phyloP scores from a whole-genome alignment of 2,329 filamentous ascomycete genomes.

The Chrysoporthe cubensis region DNA sequence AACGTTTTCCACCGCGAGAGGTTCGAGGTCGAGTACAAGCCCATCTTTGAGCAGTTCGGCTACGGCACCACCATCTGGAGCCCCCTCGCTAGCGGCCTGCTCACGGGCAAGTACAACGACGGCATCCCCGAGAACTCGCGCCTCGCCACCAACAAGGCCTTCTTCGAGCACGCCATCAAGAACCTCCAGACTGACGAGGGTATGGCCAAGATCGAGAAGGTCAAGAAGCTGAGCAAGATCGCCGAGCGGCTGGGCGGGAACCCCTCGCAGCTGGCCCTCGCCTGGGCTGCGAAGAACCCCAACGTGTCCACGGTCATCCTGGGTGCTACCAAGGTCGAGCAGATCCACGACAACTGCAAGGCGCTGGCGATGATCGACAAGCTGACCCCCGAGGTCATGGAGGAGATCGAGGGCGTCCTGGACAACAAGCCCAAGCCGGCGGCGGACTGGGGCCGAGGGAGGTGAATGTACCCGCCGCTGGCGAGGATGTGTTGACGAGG shows the following conservation, averaged over 20 bases:
- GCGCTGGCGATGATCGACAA: constrained; percentile 57
- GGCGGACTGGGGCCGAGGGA: constrained; percentile 32
- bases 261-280: constrained; percentile 59
- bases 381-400: constrained; percentile 62
- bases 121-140: constrained; percentile 64
- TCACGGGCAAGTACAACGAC: constrained; percentile 68
- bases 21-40: constrained; percentile 64
- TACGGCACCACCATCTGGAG: constrained; percentile 60
- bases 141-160: constrained; percentile 59
- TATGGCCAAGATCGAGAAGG: constrained; percentile 55
- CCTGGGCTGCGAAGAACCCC: constrained; percentile 66
- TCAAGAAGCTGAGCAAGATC: constrained; percentile 63
- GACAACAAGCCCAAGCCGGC: constrained; percentile 37
- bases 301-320: constrained; percentile 66
- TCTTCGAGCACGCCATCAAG: constrained; percentile 56
- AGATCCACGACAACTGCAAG: constrained; percentile 63
- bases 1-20: constrained; percentile 64
- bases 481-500: not conserved
- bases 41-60: constrained; percentile 58
- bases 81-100: constrained; percentile 58
- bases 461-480: constrained; percentile 22
- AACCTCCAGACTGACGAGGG: constrained; percentile 57
- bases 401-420: constrained; percentile 56
- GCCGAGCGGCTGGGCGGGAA: constrained; percentile 67
- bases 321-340: constrained; percentile 60